Evolutionary conservation across 305 asterid genomes (phyloP).

Genomic region (Plantago coronopus): DNA sequence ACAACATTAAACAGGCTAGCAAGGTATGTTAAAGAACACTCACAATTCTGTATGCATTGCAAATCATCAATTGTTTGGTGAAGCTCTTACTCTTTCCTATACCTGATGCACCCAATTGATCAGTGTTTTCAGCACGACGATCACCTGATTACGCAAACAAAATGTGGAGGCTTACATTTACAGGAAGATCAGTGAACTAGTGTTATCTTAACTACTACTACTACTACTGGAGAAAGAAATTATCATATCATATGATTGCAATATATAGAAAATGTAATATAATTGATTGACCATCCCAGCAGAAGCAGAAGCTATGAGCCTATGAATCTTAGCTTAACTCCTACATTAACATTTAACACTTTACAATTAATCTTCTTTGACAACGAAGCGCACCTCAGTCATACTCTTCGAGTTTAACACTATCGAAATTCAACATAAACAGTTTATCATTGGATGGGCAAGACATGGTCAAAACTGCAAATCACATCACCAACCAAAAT

Average conservation of each 20-base stretch:
- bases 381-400: no score
- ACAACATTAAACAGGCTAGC: background rate
- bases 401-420: background rate
- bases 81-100: background rate
- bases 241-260: background rate
- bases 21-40: background rate
- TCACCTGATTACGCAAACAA: background rate
- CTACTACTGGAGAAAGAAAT: no score
- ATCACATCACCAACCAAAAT: background rate
- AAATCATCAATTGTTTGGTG: background rate
- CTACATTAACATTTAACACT: no score
- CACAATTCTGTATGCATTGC: conserved; percentile 4
- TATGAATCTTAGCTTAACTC: background rate
- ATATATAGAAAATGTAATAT: background rate
- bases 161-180: background rate
- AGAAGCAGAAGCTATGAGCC: no score
- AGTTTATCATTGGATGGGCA: background rate
- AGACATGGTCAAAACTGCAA: background rate
- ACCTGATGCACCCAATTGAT: background rate
- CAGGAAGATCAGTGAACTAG: background rate
- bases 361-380: no score
- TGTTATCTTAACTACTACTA: background rate
- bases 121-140: background rate
- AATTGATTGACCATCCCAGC: background rate
- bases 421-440: background rate